phyloP scores from a whole-genome alignment of 345 rosid species.

The Lumnitzera littorea region DNA sequence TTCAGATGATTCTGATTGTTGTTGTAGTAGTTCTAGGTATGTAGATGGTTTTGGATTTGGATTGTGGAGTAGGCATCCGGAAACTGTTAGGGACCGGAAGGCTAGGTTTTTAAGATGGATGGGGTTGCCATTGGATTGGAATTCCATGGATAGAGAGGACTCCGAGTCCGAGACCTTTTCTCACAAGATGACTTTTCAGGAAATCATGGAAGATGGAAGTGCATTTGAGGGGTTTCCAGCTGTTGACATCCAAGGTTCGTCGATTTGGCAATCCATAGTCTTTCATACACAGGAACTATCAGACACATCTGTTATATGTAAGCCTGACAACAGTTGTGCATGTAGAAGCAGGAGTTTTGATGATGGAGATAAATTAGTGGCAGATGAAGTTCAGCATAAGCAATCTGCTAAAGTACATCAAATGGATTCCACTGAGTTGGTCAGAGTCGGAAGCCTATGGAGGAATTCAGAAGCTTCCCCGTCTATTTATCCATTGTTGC shows the following conservation, averaged over 20 bases:
- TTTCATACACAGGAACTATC: conserved; percentile 18
- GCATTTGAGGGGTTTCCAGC: conserved; percentile 29
- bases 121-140: conserved; percentile 25
- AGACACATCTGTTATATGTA: conserved; percentile 20
- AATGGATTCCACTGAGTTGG: conserved; percentile 29
- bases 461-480: conserved; percentile 24
- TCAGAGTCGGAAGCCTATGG: conserved; percentile 42
- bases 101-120: conserved; percentile 24
- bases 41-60: conserved; percentile 23
- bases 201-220: conserved; percentile 24
- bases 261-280: conserved; percentile 20
- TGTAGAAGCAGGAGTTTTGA: conserved; percentile 27
- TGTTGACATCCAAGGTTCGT: conserved; percentile 17
- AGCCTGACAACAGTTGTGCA: conserved; percentile 10
- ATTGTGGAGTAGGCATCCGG: conserved; percentile 44
- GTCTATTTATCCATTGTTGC: conserved; percentile 12
- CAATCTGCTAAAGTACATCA: conserved; percentile 22
- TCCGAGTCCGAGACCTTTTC: conserved; percentile 4
- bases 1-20: conserved; percentile 30
- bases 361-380: conserved; percentile 26
- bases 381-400: conserved; percentile 24
- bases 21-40: conserved; percentile 16
- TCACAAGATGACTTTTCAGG: conserved; percentile 12
- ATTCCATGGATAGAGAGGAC: conserved; percentile 15
- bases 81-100: conserved; percentile 53